Evolutionary conservation across 2,329 filamentous ascomycete genomes (phyloP), one percentile per base, ranked within the genome.

Genomic region (Claviceps pazoutovae): DNA sequence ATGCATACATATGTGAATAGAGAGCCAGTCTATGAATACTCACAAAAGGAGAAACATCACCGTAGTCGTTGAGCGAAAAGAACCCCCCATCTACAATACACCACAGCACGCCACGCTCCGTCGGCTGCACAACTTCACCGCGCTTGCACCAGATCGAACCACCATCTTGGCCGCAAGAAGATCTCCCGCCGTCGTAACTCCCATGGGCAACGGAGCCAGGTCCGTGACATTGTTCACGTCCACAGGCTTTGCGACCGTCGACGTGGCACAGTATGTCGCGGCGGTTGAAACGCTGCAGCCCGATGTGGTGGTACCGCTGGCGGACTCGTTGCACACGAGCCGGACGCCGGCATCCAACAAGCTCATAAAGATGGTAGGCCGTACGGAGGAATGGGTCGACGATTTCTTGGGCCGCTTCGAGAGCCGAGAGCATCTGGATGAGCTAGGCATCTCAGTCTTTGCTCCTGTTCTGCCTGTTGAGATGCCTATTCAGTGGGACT

Each of bases 171-270:
- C 83, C 11, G 78, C 91, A 0, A 83, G 93, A 51, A 78, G 91
- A 36, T 80, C 84, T 48, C 86, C 90, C 1, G 80, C 88, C 1
- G 82, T 96, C 19, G 68, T 76, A 8, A 80, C 83, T 6, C 86
- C 87, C 0, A 72, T 81, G 56, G 79, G 79, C 19, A 89, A 93
- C 64, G 83, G 82, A 8, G 78, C 83, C 55, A 78, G 78, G 41
- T 77, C 82, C 46, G 74, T 97, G 43, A 82, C 85, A 17, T 76
- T 97, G 47, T 82, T 86, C 63, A 95, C 93, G 2, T 91, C 89
- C 0, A 87, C 88, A 1, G 93, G 93, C 34, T 95, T 94, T 68
- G 78, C 80, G 55, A 74, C 78, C 52, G 71, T 97, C 37, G 76
- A 78, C 36, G 79, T 81, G 0, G 73, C 79, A 6, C 79, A 86